These are phyloP conservation scores for Silene coronaria DNA, from an alignment of 179 eudicot species.

Conservation along the genomic window DNA sequence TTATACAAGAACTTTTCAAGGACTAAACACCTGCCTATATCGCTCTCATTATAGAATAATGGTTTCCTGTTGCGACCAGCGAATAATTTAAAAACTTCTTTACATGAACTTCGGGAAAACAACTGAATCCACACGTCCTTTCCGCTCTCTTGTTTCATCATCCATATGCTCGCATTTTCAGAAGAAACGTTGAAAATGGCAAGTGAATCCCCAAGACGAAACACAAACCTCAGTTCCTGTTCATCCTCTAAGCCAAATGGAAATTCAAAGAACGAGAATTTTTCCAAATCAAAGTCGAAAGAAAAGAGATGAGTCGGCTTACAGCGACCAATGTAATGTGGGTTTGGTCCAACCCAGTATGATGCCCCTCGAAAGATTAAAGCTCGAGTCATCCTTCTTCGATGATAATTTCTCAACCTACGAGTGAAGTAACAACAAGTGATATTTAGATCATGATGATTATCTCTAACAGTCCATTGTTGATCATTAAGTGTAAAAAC, in stretches of 20 bases:
- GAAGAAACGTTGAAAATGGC: not conserved
- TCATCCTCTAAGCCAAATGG: not conserved
- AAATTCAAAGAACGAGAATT: not conserved
- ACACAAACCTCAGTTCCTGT: not conserved
- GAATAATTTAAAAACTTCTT: not conserved
- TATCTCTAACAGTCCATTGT: not conserved
- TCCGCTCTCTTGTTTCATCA: not conserved
- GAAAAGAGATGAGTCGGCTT: not conserved
- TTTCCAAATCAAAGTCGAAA: not conserved
- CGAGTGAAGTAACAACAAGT: not conserved
- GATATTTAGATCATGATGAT: not conserved
- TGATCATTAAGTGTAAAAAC: not conserved
- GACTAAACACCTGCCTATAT: not conserved
- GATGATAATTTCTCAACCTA: not conserved
- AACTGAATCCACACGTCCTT: not conserved
- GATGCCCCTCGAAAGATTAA: not conserved
- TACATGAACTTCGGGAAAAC: not conserved
- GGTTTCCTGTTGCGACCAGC: not conserved
- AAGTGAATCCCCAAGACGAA: conserved; percentile 6
- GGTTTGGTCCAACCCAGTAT: not conserved
- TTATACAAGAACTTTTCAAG: not conserved
- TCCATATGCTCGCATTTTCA: not conserved
- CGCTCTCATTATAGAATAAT: not conserved
- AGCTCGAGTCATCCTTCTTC: not conserved
- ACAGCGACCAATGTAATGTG: not conserved